A percentile compares a stretch with the other conserved stretches of the same genome.
phyloP scores from a whole-genome alignment of 352 stramenopile genomes.

The Phytopythium litorale region DNA sequence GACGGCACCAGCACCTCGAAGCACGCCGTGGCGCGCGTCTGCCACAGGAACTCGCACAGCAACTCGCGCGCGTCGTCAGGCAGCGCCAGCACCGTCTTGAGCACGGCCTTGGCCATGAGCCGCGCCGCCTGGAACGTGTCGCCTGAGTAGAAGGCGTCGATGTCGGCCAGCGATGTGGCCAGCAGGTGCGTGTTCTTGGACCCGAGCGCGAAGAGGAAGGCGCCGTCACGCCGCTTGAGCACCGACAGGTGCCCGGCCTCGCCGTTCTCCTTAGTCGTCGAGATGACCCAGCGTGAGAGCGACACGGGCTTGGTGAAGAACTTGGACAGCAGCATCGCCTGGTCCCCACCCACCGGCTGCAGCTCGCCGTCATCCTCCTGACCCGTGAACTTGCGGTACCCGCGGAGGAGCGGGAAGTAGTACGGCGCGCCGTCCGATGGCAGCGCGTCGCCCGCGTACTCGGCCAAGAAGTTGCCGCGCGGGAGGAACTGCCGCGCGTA shows the following conservation, averaged over 20 bases:
- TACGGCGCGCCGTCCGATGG: constrained; percentile 6
- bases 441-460: constrained; percentile 22
- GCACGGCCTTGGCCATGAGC: constrained; percentile 38
- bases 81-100: constrained; percentile 31
- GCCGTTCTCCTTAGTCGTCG: constrained; percentile 78
- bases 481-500: constrained; percentile 70
- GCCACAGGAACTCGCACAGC: constrained; percentile 73
- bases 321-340: constrained; percentile 51
- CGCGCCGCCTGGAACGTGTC: constrained; percentile 51
- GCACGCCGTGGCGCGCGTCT: constrained; percentile 67
- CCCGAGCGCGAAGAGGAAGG: constrained; percentile 65
- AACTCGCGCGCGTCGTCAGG: constrained; percentile 29
- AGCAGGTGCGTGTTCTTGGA: constrained; percentile 84
- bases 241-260: constrained; percentile 71
- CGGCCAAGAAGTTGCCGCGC: constrained; percentile 68
- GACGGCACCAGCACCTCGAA: constrained; percentile 72
- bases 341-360: constrained; percentile 9
- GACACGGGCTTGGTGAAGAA: constrained; percentile 69
- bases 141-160: constrained; percentile 26
- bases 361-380: constrained; percentile 76
- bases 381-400: constrained; percentile 79
- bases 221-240: constrained; percentile 58
- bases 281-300: constrained; percentile 50
- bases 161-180: constrained; percentile 39
- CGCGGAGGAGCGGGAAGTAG: constrained; percentile 60